Base-by-base conservation (phyloP, 371 early-diverging fungal species). In the Chytridiales sp. region DNA sequence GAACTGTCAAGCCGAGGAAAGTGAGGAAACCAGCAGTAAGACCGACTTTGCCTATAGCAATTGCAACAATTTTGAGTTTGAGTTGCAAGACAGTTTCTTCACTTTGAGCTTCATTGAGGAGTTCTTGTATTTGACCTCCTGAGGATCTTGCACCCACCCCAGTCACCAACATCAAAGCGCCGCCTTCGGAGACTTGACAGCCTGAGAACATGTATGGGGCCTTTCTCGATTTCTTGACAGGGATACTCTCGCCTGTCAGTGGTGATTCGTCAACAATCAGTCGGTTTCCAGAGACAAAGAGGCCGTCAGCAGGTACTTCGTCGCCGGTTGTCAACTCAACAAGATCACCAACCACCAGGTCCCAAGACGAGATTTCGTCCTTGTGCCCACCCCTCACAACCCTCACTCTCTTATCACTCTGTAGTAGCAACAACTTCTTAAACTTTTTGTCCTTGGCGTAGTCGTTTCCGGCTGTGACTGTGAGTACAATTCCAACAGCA, bases 381-480 rank as follows among this genome's bases (percentile, higher is more conserved):
- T 66, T 67, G 30, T 56, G 27, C 1, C 80, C 78, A 15, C 76
- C 73, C 21, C 82, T 66, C 26, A 80, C 59, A 27, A 72, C 84
- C 78, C 54, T 94, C 87, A 70, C 59, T 27, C 84, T 82, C 53
- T 78, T 78, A 60, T 75, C 75, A 27, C 68, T 60, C 47, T 78
- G 78, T 49, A 78, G 49, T 46, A 78, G 50, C 62, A 76, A 49
- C 40, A 81, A 67, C 55, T 76, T 82, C 59, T 91, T 89, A 79
- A 97, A 97, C 76, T 95, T 94, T 48, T 76, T 78, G 73, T 96
- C 97, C 75, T 97, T 95, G 72, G 91, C 87, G 76, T 90, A 97
- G 73, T 98, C 96, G 67, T 96, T 98, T 67, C 93, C 87, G 31
- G 94, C 91, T 50, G 93, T 93, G 49, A 97, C 93, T 15, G 90